Percentiles rank a stretch among this genome's conserved stretches.
These are phyloP conservation scores for Colletotrichum aenigma DNA, from an alignment of 2,329 filamentous ascomycete species.

Conservation along the genomic window DNA sequence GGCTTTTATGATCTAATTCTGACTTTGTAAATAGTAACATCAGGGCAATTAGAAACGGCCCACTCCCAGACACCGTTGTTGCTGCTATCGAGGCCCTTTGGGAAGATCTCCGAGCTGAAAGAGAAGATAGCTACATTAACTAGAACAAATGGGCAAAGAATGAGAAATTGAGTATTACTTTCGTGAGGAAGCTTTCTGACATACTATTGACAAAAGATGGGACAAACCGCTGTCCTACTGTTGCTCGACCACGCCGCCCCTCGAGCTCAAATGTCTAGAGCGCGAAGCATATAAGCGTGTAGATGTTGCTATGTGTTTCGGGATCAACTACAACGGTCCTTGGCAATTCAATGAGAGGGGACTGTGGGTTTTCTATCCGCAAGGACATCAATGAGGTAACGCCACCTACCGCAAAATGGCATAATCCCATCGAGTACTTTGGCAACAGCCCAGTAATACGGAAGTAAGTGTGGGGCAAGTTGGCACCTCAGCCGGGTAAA, in stretches of 20 bases:
- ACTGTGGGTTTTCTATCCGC: background rate
- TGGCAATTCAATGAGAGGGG: background rate
- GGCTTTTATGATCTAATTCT: background rate
- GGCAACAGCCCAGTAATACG: background rate
- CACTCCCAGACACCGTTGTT: background rate
- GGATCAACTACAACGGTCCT: background rate
- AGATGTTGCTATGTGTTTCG: background rate
- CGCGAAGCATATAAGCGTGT: background rate
- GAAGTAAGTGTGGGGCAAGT: background rate
- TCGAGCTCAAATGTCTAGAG: background rate
- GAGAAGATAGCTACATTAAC: background rate
- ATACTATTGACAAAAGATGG: background rate
- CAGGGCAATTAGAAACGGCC: background rate
- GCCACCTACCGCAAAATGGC: background rate
- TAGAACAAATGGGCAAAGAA: background rate
- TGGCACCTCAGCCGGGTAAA: background rate
- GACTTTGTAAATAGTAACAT: background rate
- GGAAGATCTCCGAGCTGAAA: background rate
- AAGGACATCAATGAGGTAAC: background rate
- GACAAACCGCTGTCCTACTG: background rate
- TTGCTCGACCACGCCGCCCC: background rate
- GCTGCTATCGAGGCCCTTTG: background rate
- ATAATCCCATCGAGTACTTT: background rate
- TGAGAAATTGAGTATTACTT: background rate
- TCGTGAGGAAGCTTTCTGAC: background rate